Evolutionary conservation across 148 eudicot species (phyloP), one percentile per base, ranked within the genome.

Genomic region (Hydrangea macrophylla): DNA sequence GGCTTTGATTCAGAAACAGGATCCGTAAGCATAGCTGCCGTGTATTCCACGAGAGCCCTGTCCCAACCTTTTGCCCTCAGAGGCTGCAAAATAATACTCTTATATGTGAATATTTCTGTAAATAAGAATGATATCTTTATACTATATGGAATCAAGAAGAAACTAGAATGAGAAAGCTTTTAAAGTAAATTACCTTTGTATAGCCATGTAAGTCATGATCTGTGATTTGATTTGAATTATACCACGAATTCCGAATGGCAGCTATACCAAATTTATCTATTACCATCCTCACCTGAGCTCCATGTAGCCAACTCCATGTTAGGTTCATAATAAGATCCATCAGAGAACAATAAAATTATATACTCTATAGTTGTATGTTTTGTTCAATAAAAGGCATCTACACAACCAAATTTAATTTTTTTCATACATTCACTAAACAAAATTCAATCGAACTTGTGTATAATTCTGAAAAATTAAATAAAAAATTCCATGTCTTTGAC

Each of bases 11-110:
- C 77, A 24, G 87, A 75, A 53, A 76, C 78, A 48, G 92, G 66
- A 81, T 84, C 95, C 53, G 86, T 67, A 65, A 93, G 68, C 90
- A 83, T 83, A 40, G 92, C 96, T 28, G 81, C 83, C 0, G 86
- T 78, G 68, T 54, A 86, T 58, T 93, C 96, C 55, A 77, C 84
- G 40, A 93, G 85, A 32, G 98, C 96, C 73, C 57, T 93, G 73
- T 93, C 98, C 96, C 98, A 90, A 67, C 82, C 88, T 80, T 85
- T 93, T 9, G 72, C 78, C 73, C 79, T 85, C 55, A 93, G 73
- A 32, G 98, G 96, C 98, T 93, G 90, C 76, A 79, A 66, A n/a
- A 72, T 0, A 40, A 51, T 36, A 40, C 18, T 25, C 30, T 50
- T 5, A 45, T 1, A 1, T 6, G 53, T 44, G 40, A 22, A 27